phyloP scores from a whole-genome alignment of 1,284 basidiomycete species.

The Leccinum subrobustum region DNA sequence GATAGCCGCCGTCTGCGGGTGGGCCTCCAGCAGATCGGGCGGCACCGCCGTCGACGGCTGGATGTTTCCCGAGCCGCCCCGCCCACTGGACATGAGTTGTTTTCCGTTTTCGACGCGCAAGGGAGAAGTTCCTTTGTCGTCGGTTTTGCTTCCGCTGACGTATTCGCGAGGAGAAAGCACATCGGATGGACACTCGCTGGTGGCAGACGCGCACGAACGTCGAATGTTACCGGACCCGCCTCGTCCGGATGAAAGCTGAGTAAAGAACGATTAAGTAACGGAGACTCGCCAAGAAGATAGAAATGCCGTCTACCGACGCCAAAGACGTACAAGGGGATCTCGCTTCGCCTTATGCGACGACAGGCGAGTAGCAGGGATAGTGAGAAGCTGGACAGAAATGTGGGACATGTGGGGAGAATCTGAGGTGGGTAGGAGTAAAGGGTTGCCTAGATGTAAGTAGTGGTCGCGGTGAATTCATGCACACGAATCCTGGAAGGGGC shows the following conservation, averaged over 20 bases:
- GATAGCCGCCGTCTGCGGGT: conserved; percentile 37
- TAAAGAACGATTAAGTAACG: background rate
- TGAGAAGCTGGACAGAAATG: conserved; percentile 1
- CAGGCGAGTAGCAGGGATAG: background rate
- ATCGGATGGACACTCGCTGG: conserved; percentile 32
- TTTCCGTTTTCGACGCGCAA: background rate
- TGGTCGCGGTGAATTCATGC: background rate
- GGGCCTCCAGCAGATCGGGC: conserved; percentile 38
- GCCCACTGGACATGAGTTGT: conserved; percentile 61
- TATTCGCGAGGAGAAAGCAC: conserved; percentile 16
- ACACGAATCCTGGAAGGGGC: background rate
- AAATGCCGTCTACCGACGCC: background rate
- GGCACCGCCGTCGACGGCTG: conserved; percentile 53
- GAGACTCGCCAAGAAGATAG: background rate
- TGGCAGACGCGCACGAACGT: conserved; percentile 37
- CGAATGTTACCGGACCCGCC: conserved; percentile 70
- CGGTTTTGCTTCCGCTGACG: conserved; percentile 9
- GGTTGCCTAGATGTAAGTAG: background rate
- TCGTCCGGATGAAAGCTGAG: conserved; percentile 57
- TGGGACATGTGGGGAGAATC: conserved; percentile 11
- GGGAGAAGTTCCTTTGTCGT: conserved; percentile 27
- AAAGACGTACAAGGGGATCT: conserved; percentile 36
- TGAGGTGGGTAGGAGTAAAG: background rate
- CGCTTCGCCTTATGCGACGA: conserved; percentile 35
- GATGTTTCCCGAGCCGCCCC: conserved; percentile 79